phyloP scores from a whole-genome alignment of 495 filamentous ascomycete species.

The Talaromyces stipitatus region DNA sequence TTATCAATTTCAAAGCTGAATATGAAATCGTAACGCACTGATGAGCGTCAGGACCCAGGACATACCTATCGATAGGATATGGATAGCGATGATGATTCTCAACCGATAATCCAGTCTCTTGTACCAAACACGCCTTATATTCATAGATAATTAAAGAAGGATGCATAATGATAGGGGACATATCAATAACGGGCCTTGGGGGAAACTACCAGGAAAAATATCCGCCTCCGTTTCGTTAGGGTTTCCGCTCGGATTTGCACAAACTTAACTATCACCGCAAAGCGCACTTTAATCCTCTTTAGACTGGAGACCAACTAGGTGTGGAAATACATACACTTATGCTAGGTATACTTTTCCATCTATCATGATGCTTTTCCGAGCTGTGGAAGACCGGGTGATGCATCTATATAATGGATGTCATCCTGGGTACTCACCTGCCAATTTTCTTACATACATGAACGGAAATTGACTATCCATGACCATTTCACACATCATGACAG shows the following conservation, averaged over 20 bases:
- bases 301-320: too few relatives aligned
- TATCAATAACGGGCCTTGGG: neutral
- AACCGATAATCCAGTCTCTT: too few relatives aligned
- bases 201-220: neutral
- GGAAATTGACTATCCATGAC: neutral
- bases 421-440: neutral
- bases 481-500: neutral
- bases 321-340: too few relatives aligned
- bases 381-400: neutral
- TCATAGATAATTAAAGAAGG: too few relatives aligned
- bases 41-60: too few relatives aligned
- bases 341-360: neutral
- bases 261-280: neutral
- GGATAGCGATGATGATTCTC: too few relatives aligned
- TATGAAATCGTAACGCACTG: too few relatives aligned
- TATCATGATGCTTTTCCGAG: constrained; percentile 3
- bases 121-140: too few relatives aligned
- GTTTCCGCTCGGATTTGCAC: constrained; percentile 1
- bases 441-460: neutral
- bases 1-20: too few relatives aligned
- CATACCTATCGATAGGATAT: too few relatives aligned
- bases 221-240: neutral
- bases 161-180: neutral
- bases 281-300: too few relatives aligned
- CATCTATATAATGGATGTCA: neutral